phyloP scores from a whole-genome alignment of 257 asterid genomes.

The Apocynum venetum region DNA sequence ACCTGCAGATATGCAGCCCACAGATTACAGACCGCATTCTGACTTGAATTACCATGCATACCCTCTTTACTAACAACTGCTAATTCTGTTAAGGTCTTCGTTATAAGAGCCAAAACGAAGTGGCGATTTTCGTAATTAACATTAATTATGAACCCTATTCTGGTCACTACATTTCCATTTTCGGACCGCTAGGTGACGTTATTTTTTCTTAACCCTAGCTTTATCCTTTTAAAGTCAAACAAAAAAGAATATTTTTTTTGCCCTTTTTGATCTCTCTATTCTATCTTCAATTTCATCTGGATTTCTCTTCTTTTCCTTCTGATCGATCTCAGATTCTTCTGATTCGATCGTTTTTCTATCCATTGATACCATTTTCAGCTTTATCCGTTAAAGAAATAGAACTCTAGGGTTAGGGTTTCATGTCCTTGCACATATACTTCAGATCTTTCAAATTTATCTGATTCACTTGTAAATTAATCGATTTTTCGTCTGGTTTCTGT shows the following conservation, averaged over 20 bases:
- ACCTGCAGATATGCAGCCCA: not conserved
- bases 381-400: not conserved
- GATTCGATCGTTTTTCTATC: conserved; percentile 11
- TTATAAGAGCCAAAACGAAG: not conserved
- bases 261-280: conserved; percentile 2
- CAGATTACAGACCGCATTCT: not conserved
- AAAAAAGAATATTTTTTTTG: not conserved
- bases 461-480: conserved; percentile 8
- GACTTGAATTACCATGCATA: not conserved
- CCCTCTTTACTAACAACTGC: not conserved
- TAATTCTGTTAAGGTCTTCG: not conserved
- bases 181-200: conserved; percentile 20
- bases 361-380: conserved; percentile 14
- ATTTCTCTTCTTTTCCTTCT: conserved; percentile 8
- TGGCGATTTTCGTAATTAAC: conserved; percentile 9
- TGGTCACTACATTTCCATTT: conserved; percentile 5
- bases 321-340: conserved; percentile 9
- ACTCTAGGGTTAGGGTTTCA: conserved; percentile 29
- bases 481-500: not conserved
- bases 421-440: not conserved
- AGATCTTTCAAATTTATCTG: conserved; percentile 9
- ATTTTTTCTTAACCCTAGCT: conserved; percentile 14
- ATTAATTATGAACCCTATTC: not conserved
- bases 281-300: conserved; percentile 6
- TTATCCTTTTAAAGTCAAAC: conserved; percentile 18